Evolutionary conservation across 2,329 filamentous ascomycete genomes (phyloP), one percentile per base, ranked within the genome.

Genomic region (Cylindrodendrum hubeiense): DNA sequence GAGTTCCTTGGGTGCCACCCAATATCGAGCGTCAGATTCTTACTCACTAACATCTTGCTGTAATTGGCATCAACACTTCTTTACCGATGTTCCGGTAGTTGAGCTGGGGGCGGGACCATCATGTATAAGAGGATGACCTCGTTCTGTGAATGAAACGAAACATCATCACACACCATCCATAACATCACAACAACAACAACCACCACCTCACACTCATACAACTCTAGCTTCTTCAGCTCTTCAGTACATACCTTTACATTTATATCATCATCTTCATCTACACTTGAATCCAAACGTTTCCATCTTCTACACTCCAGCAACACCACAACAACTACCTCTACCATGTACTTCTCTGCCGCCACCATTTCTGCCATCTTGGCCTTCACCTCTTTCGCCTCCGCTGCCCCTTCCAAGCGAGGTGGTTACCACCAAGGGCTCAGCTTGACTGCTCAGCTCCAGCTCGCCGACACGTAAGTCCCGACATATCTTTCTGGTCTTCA

Each of bases 341-440:
- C 70, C 57, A 72, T 74, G 72, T 63, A 71, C 62, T 75, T 74
- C 67, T 68, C 71, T n/a, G 65, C 77, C 43, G 61, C 77, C 57
- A 68, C 78, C 69, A 70, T 78, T 63, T 71, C 79, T 41, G 74
- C 79, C 74, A 71, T 83, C 69, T 66, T 85, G 78, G 80, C 81
- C 63, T 78, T 79, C 57, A 76, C 78, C 65, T 76, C 80, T 39
- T 52, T 77, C 21, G 70, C 78, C 58, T 61, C 75, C 37, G 74
- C 75, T 60, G 71, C 75, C 59, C 72, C 72, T 57, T 52, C 60
- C 37, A 63, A 60, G 49, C 70, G 66, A 56, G 37, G 61, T 26
- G 46, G 33, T 13, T 60, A 63, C 22, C 49, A 50, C 0, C 39
- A 70, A 6, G 70, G 69, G 51, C 70, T 77, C 22, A 79, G 76